Evolutionary conservation across 805 yeast genomes (phyloP).

Genomic region (Nakazawaea laoshanensis): DNA sequence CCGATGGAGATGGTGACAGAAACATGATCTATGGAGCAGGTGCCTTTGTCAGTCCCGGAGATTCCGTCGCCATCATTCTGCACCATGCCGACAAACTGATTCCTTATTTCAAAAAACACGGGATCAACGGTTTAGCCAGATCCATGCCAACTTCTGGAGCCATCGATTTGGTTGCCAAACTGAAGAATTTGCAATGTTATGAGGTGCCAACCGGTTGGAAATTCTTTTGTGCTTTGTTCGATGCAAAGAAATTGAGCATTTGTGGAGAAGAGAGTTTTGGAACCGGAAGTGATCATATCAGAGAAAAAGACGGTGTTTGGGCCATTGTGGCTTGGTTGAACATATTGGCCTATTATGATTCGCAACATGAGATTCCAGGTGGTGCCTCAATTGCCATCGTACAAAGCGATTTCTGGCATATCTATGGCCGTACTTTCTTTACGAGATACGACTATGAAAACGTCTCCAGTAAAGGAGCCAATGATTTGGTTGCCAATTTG

Average conservation of each 20-base stretch:
- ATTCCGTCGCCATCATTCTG: conserved; percentile 93
- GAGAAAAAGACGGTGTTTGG: conserved; percentile 98
- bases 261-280: conserved; percentile 99
- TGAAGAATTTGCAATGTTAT: conserved; percentile 64
- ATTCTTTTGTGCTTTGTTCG: conserved; percentile 92
- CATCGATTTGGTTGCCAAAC: conserved; percentile 80
- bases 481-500: conserved; percentile 50
- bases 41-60: conserved; percentile 96
- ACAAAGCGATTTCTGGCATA: conserved; percentile 80
- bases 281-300: conserved; percentile 93
- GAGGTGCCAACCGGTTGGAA: conserved; percentile 99
- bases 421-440: conserved; percentile 94
- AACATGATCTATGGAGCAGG: conserved; percentile 97
- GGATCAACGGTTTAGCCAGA: conserved; percentile 89
- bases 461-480: conserved; percentile 69
- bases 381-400: conserved; percentile 68
- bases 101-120: conserved; percentile 84
- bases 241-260: conserved; percentile 84
- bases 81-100: conserved; percentile 78
- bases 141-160: conserved; percentile 98
- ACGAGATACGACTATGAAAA: conserved; percentile 93
- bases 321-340: conserved; percentile 97
- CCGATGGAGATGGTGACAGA: conserved; percentile 99
- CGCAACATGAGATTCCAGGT: conserved; percentile 31
- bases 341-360: conserved; percentile 76